Evolutionary conservation across 192 early-diverging fungal species (phyloP).

Genomic region (Backusella liffmaniae): DNA sequence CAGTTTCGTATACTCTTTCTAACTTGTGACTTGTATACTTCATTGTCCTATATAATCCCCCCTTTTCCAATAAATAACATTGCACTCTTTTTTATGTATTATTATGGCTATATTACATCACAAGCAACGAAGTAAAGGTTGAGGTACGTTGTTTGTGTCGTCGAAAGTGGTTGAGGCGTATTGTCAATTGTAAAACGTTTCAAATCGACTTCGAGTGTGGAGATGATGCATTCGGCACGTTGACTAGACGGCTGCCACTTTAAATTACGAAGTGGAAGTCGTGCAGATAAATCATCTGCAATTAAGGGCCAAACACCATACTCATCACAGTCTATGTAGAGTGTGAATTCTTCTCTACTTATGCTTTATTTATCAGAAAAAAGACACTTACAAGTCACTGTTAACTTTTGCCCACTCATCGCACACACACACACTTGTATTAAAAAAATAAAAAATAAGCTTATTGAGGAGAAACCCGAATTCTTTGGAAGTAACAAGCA

Average conservation of each 20-base stretch:
- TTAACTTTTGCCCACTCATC: conserved; percentile 40
- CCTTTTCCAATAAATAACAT: background rate
- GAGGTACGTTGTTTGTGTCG: conserved; percentile 61
- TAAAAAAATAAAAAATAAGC: background rate
- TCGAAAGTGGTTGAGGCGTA: conserved; percentile 36
- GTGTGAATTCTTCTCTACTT: background rate
- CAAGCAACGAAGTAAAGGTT: conserved; percentile 81
- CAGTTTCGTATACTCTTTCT: conserved; percentile 74
- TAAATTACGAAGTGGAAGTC: conserved; percentile 81
- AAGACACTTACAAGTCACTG: conserved; percentile 39
- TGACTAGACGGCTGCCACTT: conserved; percentile 74
- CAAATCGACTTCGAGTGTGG: conserved; percentile 58
- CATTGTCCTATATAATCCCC: conserved; percentile 59
- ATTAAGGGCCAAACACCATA: conserved; percentile 64
- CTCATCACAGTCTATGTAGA: conserved; percentile 51
- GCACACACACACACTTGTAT: background rate
- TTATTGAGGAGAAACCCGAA: background rate
- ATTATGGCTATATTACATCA: conserved; percentile 51
- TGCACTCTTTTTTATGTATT: background rate
- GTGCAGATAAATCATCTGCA: conserved; percentile 58
- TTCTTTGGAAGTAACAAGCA: background rate
- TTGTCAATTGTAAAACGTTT: conserved; percentile 50
- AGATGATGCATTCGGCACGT: conserved; percentile 59
- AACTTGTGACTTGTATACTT: conserved; percentile 66
- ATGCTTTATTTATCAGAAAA: background rate